These are phyloP conservation scores for Eimeria necatrix DNA, from an alignment of 169 alveolate genomes.

Conservation along the genomic window DNA sequence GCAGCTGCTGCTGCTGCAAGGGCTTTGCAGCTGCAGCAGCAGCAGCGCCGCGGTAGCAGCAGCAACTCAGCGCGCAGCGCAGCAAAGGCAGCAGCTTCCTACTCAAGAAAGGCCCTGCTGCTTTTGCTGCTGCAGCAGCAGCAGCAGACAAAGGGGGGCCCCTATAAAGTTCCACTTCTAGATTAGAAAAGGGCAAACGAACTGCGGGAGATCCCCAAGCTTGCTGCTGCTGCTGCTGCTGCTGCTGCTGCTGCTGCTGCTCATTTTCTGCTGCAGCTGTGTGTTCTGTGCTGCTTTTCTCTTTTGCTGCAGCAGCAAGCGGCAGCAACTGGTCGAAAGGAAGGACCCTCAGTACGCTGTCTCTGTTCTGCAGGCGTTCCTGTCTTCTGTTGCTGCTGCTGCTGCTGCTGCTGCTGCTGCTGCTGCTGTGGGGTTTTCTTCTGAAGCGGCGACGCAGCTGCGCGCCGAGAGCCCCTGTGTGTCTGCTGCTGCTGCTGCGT, in stretches of 20 bases:
- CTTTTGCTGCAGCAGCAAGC: background rate
- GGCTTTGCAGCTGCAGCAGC: background rate
- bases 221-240: background rate
- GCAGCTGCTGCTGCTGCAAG: too few species aligned
- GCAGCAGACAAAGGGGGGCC: conserved; percentile 13
- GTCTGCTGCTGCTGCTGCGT: background rate
- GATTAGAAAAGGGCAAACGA: too few species aligned
- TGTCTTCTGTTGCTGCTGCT: background rate
- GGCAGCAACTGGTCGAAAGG: conserved; percentile 6
- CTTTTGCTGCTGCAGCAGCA: background rate
- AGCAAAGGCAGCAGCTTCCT: too few species aligned
- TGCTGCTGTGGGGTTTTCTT: background rate
- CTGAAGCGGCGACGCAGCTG: background rate
- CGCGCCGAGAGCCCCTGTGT: too few species aligned
- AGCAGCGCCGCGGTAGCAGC: background rate
- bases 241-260: background rate
- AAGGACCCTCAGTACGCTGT: background rate
- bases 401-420: background rate
- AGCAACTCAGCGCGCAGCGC: too few species aligned
- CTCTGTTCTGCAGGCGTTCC: background rate
- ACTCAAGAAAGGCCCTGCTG: too few species aligned
- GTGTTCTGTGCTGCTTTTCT: background rate
- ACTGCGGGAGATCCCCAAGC: too few species aligned
- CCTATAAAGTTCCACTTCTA: background rate
- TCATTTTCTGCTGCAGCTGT: background rate